phyloP scores from a whole-genome alignment of 2,329 filamentous ascomycete species.

The Ambrosiella beaveri region DNA sequence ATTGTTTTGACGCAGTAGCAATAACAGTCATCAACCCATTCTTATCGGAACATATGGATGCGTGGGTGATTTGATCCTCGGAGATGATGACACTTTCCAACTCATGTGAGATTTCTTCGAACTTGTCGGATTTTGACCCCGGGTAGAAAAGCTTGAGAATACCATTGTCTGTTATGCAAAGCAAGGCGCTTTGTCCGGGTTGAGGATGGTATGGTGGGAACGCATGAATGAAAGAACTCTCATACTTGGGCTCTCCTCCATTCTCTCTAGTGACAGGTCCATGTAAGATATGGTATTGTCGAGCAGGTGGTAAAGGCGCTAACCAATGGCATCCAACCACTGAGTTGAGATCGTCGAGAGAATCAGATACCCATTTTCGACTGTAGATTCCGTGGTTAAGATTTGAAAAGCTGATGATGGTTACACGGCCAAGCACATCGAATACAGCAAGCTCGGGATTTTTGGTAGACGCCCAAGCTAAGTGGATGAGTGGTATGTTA shows the following conservation, averaged over 20 bases:
- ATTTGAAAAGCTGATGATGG: constrained; percentile 54
- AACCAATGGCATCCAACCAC: constrained; percentile 83
- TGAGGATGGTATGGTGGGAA: constrained; percentile 59
- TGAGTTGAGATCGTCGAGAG: constrained; percentile 55
- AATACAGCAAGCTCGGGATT: constrained; percentile 69
- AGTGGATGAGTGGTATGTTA: constrained; percentile 54
- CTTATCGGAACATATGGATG: constrained; percentile 56
- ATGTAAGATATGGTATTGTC: constrained; percentile 21
- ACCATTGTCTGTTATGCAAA: constrained; percentile 61
- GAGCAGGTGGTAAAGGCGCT: constrained; percentile 32
- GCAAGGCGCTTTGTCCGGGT: constrained; percentile 51
- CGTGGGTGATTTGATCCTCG: constrained; percentile 65
- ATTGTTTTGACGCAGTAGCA: constrained; percentile 51
- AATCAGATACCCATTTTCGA: constrained; percentile 47
- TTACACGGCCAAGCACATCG: constrained; percentile 61
- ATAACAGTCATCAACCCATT: constrained; percentile 51
- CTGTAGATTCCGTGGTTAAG: constrained; percentile 53
- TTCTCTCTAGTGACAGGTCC: constrained; percentile 46
- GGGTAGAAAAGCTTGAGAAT: constrained; percentile 61
- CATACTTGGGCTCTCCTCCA: constrained; percentile 42
- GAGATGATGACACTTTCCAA: constrained; percentile 55
- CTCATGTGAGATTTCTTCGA: constrained; percentile 56
- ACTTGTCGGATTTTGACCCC: constrained; percentile 47
- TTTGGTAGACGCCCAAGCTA: constrained; percentile 60
- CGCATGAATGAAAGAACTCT: constrained; percentile 45